Evolutionary conservation across 768 basidiomycete species (phyloP), one percentile per base, ranked within the genome.

Genomic region (Mycena polygramma): DNA sequence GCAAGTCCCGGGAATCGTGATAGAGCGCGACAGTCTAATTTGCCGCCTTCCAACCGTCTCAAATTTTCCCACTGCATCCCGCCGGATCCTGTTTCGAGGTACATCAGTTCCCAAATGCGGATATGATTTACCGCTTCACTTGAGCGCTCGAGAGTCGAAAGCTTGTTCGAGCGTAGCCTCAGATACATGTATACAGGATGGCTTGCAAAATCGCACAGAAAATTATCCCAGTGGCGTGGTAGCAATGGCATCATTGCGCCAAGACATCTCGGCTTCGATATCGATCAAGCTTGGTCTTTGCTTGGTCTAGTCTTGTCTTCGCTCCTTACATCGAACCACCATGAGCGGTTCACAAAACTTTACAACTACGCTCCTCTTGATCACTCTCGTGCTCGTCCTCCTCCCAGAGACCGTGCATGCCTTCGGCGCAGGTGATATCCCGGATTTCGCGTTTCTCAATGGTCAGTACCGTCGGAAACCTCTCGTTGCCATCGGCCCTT

Each of bases 361-460:
- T 53, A 78, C 79, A 11, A 78, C 78, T 41, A 73, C 84, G 36
- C 70, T 86, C 51, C 72, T 86, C 37, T 67, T 84, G 55, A 77
- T 82, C 22, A 74, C 83, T 13, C 51, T 86, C 35, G 70, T 85
- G 43, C 78, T 86, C 36, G 75, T 89, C 51, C 78, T 89, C 30
- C 85, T 87, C 26, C 74, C 81, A 7, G 79, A 66, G 11, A 63
- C 83, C 62, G 82, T 84, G 2, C 80, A 83, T 70, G 88, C 88
- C 20, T 90, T 90, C 74, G 89, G 87, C 46, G 88, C 90, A 68
- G 91, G 92, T 63, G 90, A 91, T 74, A 92, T 92, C 70, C 91
- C 92, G 37, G 88, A 90, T 73, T 92, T 90, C 73, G 86, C 91
- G 24, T 92, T 89, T 79, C 83, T 91, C 20, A 86, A 89, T 65